Base-by-base conservation (phyloP, 2,329 filamentous ascomycete species). In the Sclerotinia minor region DNA sequence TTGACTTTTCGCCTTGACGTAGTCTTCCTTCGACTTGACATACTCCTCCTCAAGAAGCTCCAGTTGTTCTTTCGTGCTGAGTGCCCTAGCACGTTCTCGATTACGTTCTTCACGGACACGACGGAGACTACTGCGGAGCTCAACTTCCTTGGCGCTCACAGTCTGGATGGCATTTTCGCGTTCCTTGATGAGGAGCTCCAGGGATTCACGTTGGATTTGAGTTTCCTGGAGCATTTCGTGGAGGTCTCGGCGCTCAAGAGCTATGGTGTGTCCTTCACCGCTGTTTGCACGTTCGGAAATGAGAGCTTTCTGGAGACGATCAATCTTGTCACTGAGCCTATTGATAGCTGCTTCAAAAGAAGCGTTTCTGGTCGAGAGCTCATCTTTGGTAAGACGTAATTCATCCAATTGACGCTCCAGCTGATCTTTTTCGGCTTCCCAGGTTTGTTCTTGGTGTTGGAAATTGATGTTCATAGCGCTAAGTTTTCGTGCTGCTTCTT, bases 181-280 rank as follows among this genome's bases (percentile, higher is more conserved):
- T 74, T 91, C 87, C 7, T 84, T 82, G 38, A 95, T 83, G 74
- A 91, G 88, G 68, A 91, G 83, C 72, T 92, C 88, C n/a, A 95
- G 82, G 45, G 88, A 85, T 76, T 92, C 87, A 53, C 84, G 81
- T 74, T 89, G 85, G 17, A 87, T 81, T 77, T 90, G 87, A 26
- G 85, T 85, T 73, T 86, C 84, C 69, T 86, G 87, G 35, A 89
- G 80, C 77, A 86, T 82, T 64, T 83, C 80, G 71, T 88, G 85
- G 26, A 91, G 79, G 68, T 89, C 85, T 52, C 83, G 81, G 54
- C 85, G 83, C 74, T 89, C 85, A 5, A 87, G 79, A 8, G 83
- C 81, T 65, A 85, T 76, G 69, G 85, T 87, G 69, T 87, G 82
- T 68, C 88, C 86, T 71, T 87, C 85, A 5, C 72, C 72, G 24